These are phyloP conservation scores for Apodospora peruviana DNA, from an alignment of 495 filamentous ascomycete species.

Conservation along the genomic window DNA sequence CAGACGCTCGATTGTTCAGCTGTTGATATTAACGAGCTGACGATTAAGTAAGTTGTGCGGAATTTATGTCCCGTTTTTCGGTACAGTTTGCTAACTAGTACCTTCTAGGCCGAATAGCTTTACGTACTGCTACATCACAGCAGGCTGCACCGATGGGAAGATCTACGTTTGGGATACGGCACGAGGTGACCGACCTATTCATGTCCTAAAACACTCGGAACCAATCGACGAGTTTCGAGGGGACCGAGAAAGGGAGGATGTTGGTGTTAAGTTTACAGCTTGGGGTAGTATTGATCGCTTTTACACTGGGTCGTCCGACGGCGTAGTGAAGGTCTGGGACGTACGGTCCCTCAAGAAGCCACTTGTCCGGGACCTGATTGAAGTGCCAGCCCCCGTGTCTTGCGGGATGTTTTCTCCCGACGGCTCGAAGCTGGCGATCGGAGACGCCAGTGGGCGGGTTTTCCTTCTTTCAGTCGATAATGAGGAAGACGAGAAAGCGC, in stretches of 20 bases:
- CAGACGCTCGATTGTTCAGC: slow-evolving; percentile 65
- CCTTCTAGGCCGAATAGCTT: slow-evolving; percentile 34
- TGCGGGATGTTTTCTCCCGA: slow-evolving; percentile 71
- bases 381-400: slow-evolving; percentile 48
- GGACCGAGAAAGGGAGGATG: slow-evolving; percentile 62
- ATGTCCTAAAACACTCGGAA: slow-evolving; percentile 62
- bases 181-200: slow-evolving; percentile 49
- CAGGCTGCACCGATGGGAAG: slow-evolving; percentile 76
- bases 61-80: slow-evolving; percentile 24
- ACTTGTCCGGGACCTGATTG: slow-evolving; percentile 56
- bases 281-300: slow-evolving; percentile 74
- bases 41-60: slow-evolving; percentile 46
- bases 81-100: background rate
- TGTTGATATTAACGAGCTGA: slow-evolving; percentile 81
- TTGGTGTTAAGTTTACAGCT: slow-evolving; percentile 71
- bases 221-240: slow-evolving; percentile 59
- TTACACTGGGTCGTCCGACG: slow-evolving; percentile 89
- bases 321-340: slow-evolving; percentile 82
- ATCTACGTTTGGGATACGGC: slow-evolving; percentile 84
- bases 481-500: slow-evolving; percentile 19
- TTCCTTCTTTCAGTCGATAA: slow-evolving; percentile 56
- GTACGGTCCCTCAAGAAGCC: slow-evolving; percentile 46
- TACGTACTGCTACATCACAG: slow-evolving; percentile 58
- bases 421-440: slow-evolving; percentile 63
- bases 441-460: slow-evolving; percentile 69